Conservation (phyloP, 495 filamentous ascomycete genomes). For the Chlorociboria aeruginascens region DNA sequence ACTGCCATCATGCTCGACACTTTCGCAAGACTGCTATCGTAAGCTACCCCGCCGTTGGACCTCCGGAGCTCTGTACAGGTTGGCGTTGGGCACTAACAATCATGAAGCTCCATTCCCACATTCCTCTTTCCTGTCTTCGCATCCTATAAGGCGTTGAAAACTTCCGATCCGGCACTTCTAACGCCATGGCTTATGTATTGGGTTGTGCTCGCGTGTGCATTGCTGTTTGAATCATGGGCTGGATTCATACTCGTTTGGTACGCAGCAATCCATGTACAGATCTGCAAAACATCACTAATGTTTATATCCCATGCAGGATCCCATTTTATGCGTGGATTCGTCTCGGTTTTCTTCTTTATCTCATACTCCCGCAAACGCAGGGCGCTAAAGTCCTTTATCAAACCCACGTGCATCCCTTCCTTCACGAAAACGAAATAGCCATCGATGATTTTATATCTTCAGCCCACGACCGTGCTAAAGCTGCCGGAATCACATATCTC, state of each 20-base stretch:
- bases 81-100: neutral
- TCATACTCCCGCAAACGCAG: constrained; percentile 93
- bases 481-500: constrained; percentile 69
- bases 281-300: neutral
- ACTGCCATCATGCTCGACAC: constrained; percentile 59
- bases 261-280: neutral
- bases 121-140: constrained; percentile 95
- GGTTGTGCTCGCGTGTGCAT: constrained; percentile 74
- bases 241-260: constrained; percentile 78
- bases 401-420: constrained; percentile 75
- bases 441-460: constrained; percentile 85
- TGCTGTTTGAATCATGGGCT: constrained; percentile 77
- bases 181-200: constrained; percentile 99
- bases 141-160: constrained; percentile 95
- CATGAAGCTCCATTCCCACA: constrained; percentile 66
- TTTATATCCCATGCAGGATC: constrained; percentile 37
- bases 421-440: constrained; percentile 72
- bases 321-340: constrained; percentile 94
- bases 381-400: constrained; percentile 79
- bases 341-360: constrained; percentile 78
- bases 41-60: constrained; percentile 26
- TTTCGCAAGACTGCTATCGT: constrained; percentile 71
- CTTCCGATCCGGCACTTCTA: constrained; percentile 77
- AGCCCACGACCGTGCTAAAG: constrained; percentile 66
- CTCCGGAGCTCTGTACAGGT: neutral